These are phyloP conservation scores for Phytopythium litorale DNA, from an alignment of 352 stramenopile genomes.

Conservation along the genomic window DNA sequence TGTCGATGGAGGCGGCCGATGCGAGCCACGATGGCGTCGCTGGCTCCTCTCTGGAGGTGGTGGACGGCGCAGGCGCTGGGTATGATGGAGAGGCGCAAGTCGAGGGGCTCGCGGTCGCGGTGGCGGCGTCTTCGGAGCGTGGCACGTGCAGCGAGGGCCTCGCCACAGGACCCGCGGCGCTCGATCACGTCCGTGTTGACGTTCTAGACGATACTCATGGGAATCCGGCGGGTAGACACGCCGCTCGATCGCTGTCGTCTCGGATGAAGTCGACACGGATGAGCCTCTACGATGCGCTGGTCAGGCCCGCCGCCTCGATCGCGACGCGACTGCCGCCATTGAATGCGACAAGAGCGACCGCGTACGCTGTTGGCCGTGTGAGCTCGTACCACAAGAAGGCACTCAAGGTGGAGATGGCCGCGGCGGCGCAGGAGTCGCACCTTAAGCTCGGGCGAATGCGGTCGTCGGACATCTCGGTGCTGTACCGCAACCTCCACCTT, in stretches of 20 bases:
- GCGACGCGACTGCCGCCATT: constrained; percentile 1
- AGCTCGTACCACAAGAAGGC: constrained; percentile 25
- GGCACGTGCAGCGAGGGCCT: not conserved
- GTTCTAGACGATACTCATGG: not conserved
- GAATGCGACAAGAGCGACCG: constrained; percentile 1
- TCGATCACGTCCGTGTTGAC: not conserved
- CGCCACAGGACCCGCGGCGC: not conserved
- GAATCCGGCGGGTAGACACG: no score
- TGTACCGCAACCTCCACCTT: constrained; percentile 14
- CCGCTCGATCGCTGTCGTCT: not conserved
- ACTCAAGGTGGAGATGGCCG: constrained; percentile 21
- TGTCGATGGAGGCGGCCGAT: not conserved
- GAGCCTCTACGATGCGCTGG: constrained; percentile 7
- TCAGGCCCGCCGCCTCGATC: not conserved
- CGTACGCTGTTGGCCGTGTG: constrained; percentile 3
- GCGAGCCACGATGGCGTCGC: not conserved
- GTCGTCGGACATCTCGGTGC: constrained; percentile 15
- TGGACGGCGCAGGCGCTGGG: not conserved
- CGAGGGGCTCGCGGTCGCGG: not conserved
- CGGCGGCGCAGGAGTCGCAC: constrained; percentile 14
- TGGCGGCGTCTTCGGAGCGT: not conserved
- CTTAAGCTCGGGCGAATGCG: constrained; percentile 24
- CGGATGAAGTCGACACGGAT: not conserved
- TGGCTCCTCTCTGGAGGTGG: not conserved
- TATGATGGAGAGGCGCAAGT: not conserved